These are phyloP conservation scores for Neoascochyta sp. DNA, from an alignment of 2,329 filamentous ascomycete species.

Conservation along the genomic window DNA sequence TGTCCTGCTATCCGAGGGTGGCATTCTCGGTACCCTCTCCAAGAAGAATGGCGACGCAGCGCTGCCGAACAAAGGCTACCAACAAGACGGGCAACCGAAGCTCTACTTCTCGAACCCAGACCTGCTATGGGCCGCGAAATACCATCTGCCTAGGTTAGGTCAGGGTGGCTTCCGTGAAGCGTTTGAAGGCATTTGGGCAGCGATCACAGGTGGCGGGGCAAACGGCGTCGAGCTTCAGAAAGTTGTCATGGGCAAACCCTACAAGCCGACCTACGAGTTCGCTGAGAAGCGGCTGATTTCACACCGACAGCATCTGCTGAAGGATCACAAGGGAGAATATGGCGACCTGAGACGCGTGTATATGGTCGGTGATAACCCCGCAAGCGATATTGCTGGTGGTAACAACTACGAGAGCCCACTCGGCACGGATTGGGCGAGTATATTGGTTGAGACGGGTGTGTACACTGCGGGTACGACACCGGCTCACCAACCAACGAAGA, in stretches of 20 bases:
- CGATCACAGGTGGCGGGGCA: constrained; percentile 59
- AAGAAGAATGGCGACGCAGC: constrained; percentile 61
- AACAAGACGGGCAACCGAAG: constrained; percentile 72
- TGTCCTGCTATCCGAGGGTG: constrained; percentile 72
- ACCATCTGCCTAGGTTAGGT: constrained; percentile 80
- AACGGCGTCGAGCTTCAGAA: constrained; percentile 57
- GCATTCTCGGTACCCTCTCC: constrained; percentile 77
- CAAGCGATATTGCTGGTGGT: constrained; percentile 84
- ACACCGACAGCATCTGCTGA: constrained; percentile 54
- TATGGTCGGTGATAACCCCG: constrained; percentile 77
- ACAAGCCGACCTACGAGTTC: constrained; percentile 71
- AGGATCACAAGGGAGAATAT: constrained; percentile 18
- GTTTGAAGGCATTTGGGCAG: constrained; percentile 73
- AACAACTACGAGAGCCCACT: constrained; percentile 67
- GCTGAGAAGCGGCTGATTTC: constrained; percentile 69
- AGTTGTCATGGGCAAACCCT: constrained; percentile 79
- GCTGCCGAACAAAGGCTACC: constrained; percentile 73
- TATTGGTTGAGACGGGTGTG: constrained; percentile 78
- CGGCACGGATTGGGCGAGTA: constrained; percentile 71
- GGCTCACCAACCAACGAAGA: constrained; percentile 58
- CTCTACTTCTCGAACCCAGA: constrained; percentile 91
- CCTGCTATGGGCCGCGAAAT: constrained; percentile 80
- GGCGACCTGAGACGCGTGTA: constrained; percentile 69
- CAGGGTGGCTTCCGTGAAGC: constrained; percentile 88
- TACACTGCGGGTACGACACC: constrained; percentile 58